A percentile compares a stretch with the other conserved stretches of the same genome.
Conservation (phyloP, 2,329 filamentous ascomycete species). For the Fusarium sp. region DNA sequence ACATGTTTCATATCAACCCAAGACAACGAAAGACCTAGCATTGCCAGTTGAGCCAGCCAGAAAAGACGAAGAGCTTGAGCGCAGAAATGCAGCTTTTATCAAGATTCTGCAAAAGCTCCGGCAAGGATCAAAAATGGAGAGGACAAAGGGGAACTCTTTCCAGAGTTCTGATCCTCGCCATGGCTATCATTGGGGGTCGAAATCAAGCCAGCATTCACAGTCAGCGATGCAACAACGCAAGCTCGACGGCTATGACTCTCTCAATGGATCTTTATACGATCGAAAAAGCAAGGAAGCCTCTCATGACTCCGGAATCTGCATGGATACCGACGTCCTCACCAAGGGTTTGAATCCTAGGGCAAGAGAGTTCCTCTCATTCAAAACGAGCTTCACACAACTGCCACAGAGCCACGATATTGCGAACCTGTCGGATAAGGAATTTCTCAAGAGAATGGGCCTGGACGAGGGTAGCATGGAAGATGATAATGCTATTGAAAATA, state of each 20-base stretch:
- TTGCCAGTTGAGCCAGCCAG: background rate
- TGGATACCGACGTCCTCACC: slow-evolving; percentile 10
- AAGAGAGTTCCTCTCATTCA: slow-evolving; percentile 49
- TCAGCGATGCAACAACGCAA: background rate
- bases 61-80: slow-evolving; percentile 6
- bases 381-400: background rate
- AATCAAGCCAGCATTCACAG: background rate
- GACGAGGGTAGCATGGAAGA: background rate
- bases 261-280: background rate
- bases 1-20: background rate
- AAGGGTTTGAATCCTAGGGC: slow-evolving; percentile 48
- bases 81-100: slow-evolving; percentile 42
- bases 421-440: background rate
- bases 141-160: background rate
- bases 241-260: slow-evolving; percentile 13
- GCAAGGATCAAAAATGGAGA: background rate
- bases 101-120: slow-evolving; percentile 46
- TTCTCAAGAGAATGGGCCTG: background rate
- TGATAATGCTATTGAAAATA: background rate
- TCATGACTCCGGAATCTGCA: slow-evolving; percentile 33
- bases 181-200: slow-evolving; percentile 1
- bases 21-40: background rate
- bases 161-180: background rate
- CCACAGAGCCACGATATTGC: background rate
- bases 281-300: slow-evolving; percentile 18